Conservation (phyloP, 371 early-diverging fungal species). For the Sporodiniella umbellata region DNA sequence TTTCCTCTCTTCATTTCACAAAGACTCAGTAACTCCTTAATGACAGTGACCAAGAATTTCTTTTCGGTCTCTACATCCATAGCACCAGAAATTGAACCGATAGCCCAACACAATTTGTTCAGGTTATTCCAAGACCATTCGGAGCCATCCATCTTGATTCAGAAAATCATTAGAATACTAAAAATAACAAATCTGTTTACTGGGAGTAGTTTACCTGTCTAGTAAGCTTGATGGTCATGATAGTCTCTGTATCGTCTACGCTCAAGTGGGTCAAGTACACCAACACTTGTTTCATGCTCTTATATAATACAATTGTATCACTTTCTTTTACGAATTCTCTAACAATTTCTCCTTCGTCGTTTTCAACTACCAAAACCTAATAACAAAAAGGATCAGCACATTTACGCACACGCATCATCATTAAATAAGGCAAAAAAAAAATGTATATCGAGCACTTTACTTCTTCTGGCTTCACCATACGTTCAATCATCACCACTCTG, state of each 20-base stretch:
- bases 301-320: constrained; percentile 97
- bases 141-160: constrained; percentile 77
- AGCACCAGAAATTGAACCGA: constrained; percentile 97
- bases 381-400: no score
- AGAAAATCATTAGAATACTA: background rate
- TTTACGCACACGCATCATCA: no score
- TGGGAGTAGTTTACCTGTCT: constrained; percentile 64
- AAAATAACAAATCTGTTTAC: no score
- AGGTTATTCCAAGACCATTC: constrained; percentile 97
- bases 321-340: constrained; percentile 98
- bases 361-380: constrained; percentile 94
- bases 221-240: constrained; percentile 92
- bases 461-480: constrained; percentile 98
- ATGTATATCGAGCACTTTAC: constrained; percentile 30
- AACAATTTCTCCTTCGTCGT: constrained; percentile 99
- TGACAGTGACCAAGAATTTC: constrained; percentile 94
- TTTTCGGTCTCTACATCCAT: constrained; percentile 97
- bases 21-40: constrained; percentile 95
- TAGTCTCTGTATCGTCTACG: constrained; percentile 85
- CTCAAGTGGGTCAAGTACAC: constrained; percentile 98
- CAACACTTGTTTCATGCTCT: constrained; percentile 97
- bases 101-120: constrained; percentile 99
- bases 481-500: constrained; percentile 91
- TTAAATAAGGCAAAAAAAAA: no score
- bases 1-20: constrained; percentile 95